A percentile compares a stretch with the other conserved stretches of the same genome.
Evolutionary conservation across 805 yeast genomes (phyloP).

Genomic region (Cyberlindnera sargentensis): DNA sequence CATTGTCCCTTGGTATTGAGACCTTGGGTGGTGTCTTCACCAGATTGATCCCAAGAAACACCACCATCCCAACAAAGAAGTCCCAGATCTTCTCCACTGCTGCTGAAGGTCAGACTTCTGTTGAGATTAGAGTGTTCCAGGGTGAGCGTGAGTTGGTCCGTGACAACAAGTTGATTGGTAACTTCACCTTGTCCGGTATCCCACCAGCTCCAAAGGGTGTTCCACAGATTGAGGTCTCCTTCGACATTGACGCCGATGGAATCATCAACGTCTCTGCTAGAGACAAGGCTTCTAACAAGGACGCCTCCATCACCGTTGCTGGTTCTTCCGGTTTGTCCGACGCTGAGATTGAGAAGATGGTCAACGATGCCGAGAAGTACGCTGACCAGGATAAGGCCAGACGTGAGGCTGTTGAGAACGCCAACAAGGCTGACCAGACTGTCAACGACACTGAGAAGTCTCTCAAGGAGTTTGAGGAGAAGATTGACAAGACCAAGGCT

Average conservation of each 20-base stretch:
- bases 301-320: slow-evolving; percentile 60
- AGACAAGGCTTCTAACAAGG: slow-evolving; percentile 78
- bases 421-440: slow-evolving; percentile 79
- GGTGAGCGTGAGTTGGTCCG: slow-evolving; percentile 92
- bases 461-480: slow-evolving; percentile 67
- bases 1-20: slow-evolving; percentile 73
- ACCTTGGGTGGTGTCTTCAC: slow-evolving; percentile 79
- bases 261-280: slow-evolving; percentile 76
- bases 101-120: slow-evolving; percentile 80
- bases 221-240: slow-evolving; percentile 72
- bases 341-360: slow-evolving; percentile 53
- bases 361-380: slow-evolving; percentile 54
- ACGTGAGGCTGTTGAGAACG: slow-evolving; percentile 60
- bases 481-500: slow-evolving; percentile 47
- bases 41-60: slow-evolving; percentile 67
- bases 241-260: slow-evolving; percentile 80
- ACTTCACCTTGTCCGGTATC: slow-evolving; percentile 64
- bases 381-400: slow-evolving; percentile 51
- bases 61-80: slow-evolving; percentile 68
- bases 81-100: slow-evolving; percentile 74
- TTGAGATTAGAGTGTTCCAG: slow-evolving; percentile 70
- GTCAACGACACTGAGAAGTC: slow-evolving; percentile 84
- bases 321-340: slow-evolving; percentile 58
- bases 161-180: slow-evolving; percentile 80
- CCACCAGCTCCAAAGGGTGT: slow-evolving; percentile 76